phyloP scores from a whole-genome alignment of 768 basidiomycete species.

The Auriculariales sp. region DNA sequence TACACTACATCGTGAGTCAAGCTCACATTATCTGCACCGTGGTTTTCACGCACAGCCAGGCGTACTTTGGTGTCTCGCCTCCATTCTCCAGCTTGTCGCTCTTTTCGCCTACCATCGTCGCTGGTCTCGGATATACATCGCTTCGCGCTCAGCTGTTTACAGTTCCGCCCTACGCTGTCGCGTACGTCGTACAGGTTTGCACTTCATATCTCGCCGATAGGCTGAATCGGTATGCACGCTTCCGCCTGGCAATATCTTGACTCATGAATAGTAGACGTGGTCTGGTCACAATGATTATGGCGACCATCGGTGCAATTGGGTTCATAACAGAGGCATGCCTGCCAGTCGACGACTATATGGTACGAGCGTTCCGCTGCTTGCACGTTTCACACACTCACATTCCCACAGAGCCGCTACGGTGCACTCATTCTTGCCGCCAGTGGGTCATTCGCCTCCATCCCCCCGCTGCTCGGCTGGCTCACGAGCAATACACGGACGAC shows the following conservation, averaged over 20 bases:
- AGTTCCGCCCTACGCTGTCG: slow-evolving; percentile 27
- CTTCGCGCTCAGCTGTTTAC: slow-evolving; percentile 46
- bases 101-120: slow-evolving; percentile 61
- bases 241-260: no score
- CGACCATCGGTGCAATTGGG: slow-evolving; percentile 6
- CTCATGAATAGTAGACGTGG: no score
- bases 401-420: no score
- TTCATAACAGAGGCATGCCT: slow-evolving; percentile 12
- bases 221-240: no score
- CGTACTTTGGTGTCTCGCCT: slow-evolving; percentile 29
- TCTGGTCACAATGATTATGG: background rate
- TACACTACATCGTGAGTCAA: slow-evolving; percentile 25
- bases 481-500: slow-evolving; percentile 20
- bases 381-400: no score
- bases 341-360: slow-evolving; percentile 11
- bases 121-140: slow-evolving; percentile 39
- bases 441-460: slow-evolving; percentile 19
- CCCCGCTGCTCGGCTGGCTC: slow-evolving; percentile 22
- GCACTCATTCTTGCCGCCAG: slow-evolving; percentile 18
- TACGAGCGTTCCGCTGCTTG: no score
- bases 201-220: slow-evolving; percentile 14
- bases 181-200: slow-evolving; percentile 16
- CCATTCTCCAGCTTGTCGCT: slow-evolving; percentile 30
- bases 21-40: no score
- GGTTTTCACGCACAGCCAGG: no score